Conservation (phyloP, 129 eudicot genomes). For the Dittrichia graveolens region DNA sequence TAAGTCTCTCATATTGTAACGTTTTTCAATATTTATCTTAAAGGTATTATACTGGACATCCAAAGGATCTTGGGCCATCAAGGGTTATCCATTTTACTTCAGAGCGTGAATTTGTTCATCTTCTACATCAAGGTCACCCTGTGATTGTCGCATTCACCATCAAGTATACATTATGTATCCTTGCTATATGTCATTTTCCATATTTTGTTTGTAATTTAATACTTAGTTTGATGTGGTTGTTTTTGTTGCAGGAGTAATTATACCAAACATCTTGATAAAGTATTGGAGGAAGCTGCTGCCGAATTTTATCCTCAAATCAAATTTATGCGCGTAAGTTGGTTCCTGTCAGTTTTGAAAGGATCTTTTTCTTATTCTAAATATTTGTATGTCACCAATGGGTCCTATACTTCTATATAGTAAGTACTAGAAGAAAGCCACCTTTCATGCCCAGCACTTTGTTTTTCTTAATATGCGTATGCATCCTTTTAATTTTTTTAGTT, state of each 20-base stretch:
- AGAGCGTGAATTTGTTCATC: constrained; percentile 94
- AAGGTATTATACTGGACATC: constrained; percentile 94
- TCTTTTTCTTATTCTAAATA: too few relatives aligned
- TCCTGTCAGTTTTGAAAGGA: background rate
- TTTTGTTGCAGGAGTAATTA: constrained; percentile 65
- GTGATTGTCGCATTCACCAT: constrained; percentile 91
- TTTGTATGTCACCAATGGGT: background rate
- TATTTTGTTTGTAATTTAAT: background rate
- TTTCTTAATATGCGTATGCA: too few relatives aligned
- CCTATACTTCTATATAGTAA: background rate
- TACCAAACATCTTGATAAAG: constrained; percentile 83
- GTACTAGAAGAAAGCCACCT: background rate
- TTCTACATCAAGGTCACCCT: constrained; percentile 85
- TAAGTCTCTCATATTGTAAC: constrained; percentile 2
- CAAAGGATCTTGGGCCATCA: constrained; percentile 92
- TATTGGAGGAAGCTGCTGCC: constrained; percentile 89
- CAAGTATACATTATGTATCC: constrained; percentile 40
- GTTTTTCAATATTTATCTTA: constrained; percentile 10
- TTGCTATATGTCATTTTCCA: background rate
- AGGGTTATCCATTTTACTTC: constrained; percentile 84
- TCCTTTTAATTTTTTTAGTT: too few relatives aligned
- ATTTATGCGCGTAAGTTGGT: constrained; percentile 82
- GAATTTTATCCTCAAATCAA: constrained; percentile 77
- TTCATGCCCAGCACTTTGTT: too few relatives aligned
- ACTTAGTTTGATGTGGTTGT: background rate